Conservation (phyloP, 495 filamentous ascomycete species). For the Pyrenula aspistea region DNA sequence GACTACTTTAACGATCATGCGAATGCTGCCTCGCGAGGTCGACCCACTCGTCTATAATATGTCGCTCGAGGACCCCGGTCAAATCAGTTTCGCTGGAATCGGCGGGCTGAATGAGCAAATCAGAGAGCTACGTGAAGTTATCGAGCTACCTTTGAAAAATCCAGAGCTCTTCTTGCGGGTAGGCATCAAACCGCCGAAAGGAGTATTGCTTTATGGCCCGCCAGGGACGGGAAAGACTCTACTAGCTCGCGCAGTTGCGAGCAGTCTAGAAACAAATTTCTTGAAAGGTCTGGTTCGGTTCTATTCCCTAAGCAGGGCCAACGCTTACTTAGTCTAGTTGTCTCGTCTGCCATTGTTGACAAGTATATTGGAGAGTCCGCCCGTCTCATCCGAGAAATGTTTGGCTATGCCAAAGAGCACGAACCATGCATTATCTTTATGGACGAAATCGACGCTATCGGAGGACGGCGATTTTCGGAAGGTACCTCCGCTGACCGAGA, state of each 20-base stretch:
- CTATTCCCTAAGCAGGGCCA: slow-evolving; percentile 3
- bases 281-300: slow-evolving; percentile 56
- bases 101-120: slow-evolving; percentile 99
- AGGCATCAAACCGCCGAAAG: slow-evolving; percentile 98
- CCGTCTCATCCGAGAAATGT: slow-evolving; percentile 97
- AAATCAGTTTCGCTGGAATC: slow-evolving; percentile 97
- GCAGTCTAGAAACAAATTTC: slow-evolving; percentile 96
- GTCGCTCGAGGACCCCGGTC: slow-evolving; percentile 96
- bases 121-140: slow-evolving; percentile 92
- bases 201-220: slow-evolving; percentile 94
- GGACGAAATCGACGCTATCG: slow-evolving; percentile 99
- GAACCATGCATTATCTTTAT: slow-evolving; percentile 99
- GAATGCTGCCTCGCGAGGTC: slow-evolving; percentile 97
- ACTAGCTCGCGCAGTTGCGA: slow-evolving; percentile 88
- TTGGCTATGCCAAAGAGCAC: slow-evolving; percentile 98
- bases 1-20: slow-evolving; percentile 99
- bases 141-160: slow-evolving; percentile 96
- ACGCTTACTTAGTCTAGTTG: slow-evolving; percentile 47
- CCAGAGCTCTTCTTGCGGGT: slow-evolving; percentile 94
- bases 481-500: slow-evolving; percentile 97
- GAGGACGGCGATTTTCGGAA: slow-evolving; percentile 93
- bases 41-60: slow-evolving; percentile 99
- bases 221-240: slow-evolving; percentile 97
- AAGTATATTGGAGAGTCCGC: slow-evolving; percentile 99
- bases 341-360: slow-evolving; percentile 99